These are phyloP conservation scores for Phytophthora crassamura DNA, from an alignment of 352 stramenopile species.

Conservation along the genomic window DNA sequence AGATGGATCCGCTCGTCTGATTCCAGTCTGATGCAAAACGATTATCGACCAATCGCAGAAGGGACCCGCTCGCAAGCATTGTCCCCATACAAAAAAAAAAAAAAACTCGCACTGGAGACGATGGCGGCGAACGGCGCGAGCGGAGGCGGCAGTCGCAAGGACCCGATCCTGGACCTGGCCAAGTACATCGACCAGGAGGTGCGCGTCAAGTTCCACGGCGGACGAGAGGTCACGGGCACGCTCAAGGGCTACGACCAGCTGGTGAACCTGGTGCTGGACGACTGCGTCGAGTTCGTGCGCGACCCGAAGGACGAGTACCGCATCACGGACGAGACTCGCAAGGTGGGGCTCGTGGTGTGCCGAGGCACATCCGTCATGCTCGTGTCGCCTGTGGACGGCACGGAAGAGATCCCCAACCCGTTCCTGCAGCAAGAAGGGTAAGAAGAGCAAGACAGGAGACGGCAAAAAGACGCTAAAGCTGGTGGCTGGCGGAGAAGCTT, in stretches of 20 bases:
- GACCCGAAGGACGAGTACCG: slow-evolving; percentile 91
- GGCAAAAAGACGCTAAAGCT: slow-evolving; percentile 8
- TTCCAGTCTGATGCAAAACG: slow-evolving; percentile 23
- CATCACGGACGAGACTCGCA: slow-evolving; percentile 92
- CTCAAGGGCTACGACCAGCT: slow-evolving; percentile 97
- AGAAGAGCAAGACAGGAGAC: neutral
- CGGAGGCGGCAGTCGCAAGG: slow-evolving; percentile 48
- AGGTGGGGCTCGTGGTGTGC: slow-evolving; percentile 95
- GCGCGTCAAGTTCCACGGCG: slow-evolving; percentile 95
- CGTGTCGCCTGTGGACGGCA: slow-evolving; percentile 91
- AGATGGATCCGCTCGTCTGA: slow-evolving; percentile 30
- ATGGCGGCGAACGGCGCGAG: slow-evolving; percentile 70
- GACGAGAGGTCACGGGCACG: slow-evolving; percentile 91
- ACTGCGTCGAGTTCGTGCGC: slow-evolving; percentile 95
- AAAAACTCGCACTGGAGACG: slow-evolving; percentile 6
- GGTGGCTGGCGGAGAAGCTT: slow-evolving; percentile 6
- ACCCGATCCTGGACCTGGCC: slow-evolving; percentile 94
- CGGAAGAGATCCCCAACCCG: slow-evolving; percentile 93
- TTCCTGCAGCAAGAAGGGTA: slow-evolving; percentile 90
- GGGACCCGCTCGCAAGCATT: neutral
- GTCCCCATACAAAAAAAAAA: slow-evolving; percentile 21
- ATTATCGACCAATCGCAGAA: slow-evolving; percentile 30
- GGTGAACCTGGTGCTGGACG: slow-evolving; percentile 97
- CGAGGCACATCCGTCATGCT: slow-evolving; percentile 93
- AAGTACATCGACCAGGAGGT: slow-evolving; percentile 96